These are phyloP conservation scores for Aschersonia sp. DNA, from an alignment of 2,329 filamentous ascomycete species.

Conservation along the genomic window DNA sequence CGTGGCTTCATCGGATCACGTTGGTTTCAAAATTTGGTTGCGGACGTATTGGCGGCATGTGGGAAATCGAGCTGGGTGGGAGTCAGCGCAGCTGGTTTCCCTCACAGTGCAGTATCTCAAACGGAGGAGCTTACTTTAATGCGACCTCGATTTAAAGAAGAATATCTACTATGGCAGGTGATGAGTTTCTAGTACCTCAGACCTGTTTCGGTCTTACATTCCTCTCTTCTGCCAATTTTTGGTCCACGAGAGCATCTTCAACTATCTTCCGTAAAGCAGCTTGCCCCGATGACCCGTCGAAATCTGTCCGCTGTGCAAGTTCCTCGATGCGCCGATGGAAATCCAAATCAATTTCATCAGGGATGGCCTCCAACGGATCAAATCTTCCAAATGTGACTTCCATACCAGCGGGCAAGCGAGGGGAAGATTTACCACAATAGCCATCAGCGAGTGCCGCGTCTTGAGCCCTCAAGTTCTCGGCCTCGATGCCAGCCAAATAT, in stretches of 20 bases:
- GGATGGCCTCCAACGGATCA: constrained; percentile 44
- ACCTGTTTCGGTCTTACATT: constrained; percentile 48
- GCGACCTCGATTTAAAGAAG: constrained; percentile 32
- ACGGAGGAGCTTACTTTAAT: constrained; percentile 38
- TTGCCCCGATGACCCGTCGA: constrained; percentile 69
- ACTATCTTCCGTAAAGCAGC: constrained; percentile 64
- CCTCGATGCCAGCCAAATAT: constrained; percentile 41
- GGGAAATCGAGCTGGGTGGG: constrained; percentile 39
- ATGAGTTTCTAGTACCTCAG: constrained; percentile 27
- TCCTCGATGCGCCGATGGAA: constrained; percentile 81
- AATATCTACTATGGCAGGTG: constrained; percentile 49
- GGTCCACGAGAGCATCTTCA: constrained; percentile 60
- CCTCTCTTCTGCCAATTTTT: constrained; percentile 47
- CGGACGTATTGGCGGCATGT: constrained; percentile 26
- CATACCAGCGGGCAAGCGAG: constrained; percentile 60
- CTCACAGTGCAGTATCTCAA: constrained; percentile 26
- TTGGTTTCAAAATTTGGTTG: constrained; percentile 35
- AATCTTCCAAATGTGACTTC: constrained; percentile 66
- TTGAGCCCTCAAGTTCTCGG: constrained; percentile 10
- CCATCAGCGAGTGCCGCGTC: constrained; percentile 14
- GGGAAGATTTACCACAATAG: constrained; percentile 27
- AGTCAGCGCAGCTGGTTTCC: constrained; percentile 36
- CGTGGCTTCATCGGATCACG: constrained; percentile 39
- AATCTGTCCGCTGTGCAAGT: constrained; percentile 70
- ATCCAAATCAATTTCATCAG: constrained; percentile 59